Percentiles rank a stretch among this genome's conserved stretches.
Evolutionary conservation across 345 rosid genomes (phyloP).

Genomic region (Aegle marmelos): DNA sequence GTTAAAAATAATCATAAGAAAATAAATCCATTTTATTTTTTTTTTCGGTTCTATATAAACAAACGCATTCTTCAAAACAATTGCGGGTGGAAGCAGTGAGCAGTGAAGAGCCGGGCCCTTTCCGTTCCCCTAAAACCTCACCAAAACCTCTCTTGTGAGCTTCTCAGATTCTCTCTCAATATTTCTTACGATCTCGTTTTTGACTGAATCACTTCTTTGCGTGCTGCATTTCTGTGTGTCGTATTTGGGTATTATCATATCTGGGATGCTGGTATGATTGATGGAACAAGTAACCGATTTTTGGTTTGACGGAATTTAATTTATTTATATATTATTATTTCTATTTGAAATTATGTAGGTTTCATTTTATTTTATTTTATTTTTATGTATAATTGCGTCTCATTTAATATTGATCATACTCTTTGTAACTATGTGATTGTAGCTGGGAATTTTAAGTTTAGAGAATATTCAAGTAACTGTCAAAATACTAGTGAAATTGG

Average conservation of each 20-base stretch:
- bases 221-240: neutral
- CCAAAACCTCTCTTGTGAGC: slow-evolving; percentile 1
- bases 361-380: neutral
- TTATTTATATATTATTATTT: neutral
- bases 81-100: neutral
- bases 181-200: neutral
- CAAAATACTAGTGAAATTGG: neutral
- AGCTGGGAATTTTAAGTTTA: neutral
- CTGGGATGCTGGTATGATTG: neutral
- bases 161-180: neutral
- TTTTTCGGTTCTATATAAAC: neutral
- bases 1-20: too few relatives aligned
- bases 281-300: neutral
- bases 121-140: neutral
- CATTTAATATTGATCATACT: neutral
- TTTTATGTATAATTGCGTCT: neutral
- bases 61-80: neutral
- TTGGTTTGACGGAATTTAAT: neutral
- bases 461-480: neutral
- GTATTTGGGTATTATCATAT: neutral
- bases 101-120: neutral
- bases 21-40: neutral
- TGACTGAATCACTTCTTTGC: neutral
- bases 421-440: neutral
- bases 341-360: too few relatives aligned